Conservation (phyloP, 2,329 filamentous ascomycete genomes). For the Paraphaeosphaeria minitans region DNA sequence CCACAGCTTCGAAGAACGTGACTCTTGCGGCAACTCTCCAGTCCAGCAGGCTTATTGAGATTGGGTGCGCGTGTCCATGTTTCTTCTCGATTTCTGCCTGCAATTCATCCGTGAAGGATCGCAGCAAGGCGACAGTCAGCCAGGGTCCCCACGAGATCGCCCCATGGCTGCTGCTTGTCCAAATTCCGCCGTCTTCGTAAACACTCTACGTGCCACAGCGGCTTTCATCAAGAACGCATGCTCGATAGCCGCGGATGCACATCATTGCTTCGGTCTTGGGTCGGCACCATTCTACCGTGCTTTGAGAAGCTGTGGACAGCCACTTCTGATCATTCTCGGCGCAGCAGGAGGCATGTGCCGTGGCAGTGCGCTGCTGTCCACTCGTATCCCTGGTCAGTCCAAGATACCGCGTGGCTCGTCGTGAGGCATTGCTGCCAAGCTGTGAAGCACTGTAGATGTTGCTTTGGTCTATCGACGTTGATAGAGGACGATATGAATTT, state of each 20-base stretch:
- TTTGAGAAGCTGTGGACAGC: constrained; percentile 33
- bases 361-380: constrained; percentile 18
- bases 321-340: neutral
- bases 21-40: neutral
- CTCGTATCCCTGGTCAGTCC: constrained; percentile 9
- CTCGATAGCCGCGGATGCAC: constrained; percentile 17
- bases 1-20: neutral
- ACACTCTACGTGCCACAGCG: constrained; percentile 32
- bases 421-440: constrained; percentile 21
- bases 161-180: constrained; percentile 20
- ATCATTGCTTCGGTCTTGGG: constrained; percentile 22
- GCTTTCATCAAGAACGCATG: constrained; percentile 20
- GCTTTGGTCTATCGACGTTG: constrained; percentile 6
- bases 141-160: constrained; percentile 15
- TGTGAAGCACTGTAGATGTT: constrained; percentile 14
- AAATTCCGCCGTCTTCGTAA: constrained; percentile 19
- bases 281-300: constrained; percentile 20
- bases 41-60: constrained; percentile 1
- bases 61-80: neutral
- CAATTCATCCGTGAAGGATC: constrained; percentile 5
- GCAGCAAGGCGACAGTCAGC: constrained; percentile 18
- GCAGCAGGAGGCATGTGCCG: constrained; percentile 5
- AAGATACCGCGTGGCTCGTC: neutral
- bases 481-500: constrained; percentile 10
- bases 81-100: neutral